phyloP scores from a whole-genome alignment of 495 filamentous ascomycete genomes.

The Mytilinidion resinicola region DNA sequence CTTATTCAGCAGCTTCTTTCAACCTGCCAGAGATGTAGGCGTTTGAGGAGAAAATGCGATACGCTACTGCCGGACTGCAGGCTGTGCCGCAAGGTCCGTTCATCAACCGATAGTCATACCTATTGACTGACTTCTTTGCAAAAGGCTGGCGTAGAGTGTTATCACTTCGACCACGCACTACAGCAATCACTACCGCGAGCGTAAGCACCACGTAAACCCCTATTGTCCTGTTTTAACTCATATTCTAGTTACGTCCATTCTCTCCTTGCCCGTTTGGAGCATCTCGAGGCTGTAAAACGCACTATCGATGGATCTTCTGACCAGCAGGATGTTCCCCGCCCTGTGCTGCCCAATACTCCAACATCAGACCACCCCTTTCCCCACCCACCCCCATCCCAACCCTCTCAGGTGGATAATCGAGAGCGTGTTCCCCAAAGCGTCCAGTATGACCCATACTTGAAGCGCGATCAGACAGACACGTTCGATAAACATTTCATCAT shows the following conservation, averaged over 20 bases:
- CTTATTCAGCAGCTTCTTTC: conserved; percentile 3
- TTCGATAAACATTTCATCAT: conserved; percentile 14
- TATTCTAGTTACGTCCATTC: conserved; percentile 4
- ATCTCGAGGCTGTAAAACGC: conserved; percentile 5
- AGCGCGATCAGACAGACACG: not conserved
- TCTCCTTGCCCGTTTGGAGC: conserved; percentile 3
- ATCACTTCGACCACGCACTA: conserved; percentile 8
- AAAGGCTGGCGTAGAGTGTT: conserved; percentile 10
- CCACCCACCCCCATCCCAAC: not conserved
- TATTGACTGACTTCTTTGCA: not conserved
- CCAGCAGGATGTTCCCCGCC: too few species aligned
- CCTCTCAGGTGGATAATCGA: not conserved
- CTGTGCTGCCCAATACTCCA: too few species aligned
- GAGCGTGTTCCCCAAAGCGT: too few species aligned
- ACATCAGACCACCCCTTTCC: not conserved
- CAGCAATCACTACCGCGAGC: conserved; percentile 11
- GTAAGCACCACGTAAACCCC: not conserved
- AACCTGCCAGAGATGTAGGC: conserved; percentile 9
- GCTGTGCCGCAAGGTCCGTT: not conserved
- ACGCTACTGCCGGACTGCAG: conserved; percentile 9
- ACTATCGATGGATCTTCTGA: not conserved
- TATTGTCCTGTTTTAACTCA: not conserved
- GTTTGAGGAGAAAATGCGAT: conserved; percentile 13
- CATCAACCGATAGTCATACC: too few species aligned
- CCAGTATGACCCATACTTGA: too few species aligned